Evolutionary conservation across 164 flowering plant genomes (phyloP).

Genomic region (Pachysandra terminalis): DNA sequence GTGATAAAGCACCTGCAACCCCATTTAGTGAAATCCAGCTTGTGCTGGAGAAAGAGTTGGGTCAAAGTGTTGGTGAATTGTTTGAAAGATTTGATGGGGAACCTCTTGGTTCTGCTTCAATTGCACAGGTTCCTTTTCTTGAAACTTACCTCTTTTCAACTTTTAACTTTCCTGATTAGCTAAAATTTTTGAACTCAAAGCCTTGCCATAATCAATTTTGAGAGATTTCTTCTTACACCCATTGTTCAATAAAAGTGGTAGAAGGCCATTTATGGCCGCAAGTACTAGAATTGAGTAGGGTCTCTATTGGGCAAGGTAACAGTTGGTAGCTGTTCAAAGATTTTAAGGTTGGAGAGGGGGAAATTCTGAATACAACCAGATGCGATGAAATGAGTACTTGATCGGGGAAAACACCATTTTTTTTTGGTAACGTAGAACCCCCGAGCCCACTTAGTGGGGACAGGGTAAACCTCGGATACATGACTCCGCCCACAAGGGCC

Average conservation of each 20-base stretch:
- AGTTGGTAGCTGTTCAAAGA: background rate
- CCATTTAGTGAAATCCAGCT: conserved; percentile 53
- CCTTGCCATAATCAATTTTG: background rate
- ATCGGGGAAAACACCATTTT: too few species aligned
- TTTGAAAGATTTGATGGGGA: conserved; percentile 75
- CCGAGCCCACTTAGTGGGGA: too few species aligned
- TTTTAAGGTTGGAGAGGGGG: background rate
- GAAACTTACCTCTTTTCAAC: background rate
- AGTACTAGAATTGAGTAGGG: background rate
- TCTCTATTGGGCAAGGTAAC: background rate
- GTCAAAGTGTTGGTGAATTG: conserved; percentile 48
- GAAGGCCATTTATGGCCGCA: background rate
- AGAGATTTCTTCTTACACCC: too few species aligned
- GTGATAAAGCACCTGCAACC: conserved; percentile 88
- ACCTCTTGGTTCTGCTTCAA: conserved; percentile 96
- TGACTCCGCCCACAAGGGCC: too few species aligned
- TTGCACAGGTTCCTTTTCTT: conserved; percentile 77
- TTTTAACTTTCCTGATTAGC: background rate
- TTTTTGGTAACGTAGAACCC: too few species aligned
- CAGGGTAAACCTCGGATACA: too few species aligned
- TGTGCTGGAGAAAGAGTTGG: conserved; percentile 74
- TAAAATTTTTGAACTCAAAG: background rate
- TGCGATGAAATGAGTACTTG: too few species aligned
- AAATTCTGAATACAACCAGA: background rate
- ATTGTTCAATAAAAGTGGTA: background rate